phyloP scores from a whole-genome alignment of 163 green algal species.

The Scenedesmus sp. region DNA sequence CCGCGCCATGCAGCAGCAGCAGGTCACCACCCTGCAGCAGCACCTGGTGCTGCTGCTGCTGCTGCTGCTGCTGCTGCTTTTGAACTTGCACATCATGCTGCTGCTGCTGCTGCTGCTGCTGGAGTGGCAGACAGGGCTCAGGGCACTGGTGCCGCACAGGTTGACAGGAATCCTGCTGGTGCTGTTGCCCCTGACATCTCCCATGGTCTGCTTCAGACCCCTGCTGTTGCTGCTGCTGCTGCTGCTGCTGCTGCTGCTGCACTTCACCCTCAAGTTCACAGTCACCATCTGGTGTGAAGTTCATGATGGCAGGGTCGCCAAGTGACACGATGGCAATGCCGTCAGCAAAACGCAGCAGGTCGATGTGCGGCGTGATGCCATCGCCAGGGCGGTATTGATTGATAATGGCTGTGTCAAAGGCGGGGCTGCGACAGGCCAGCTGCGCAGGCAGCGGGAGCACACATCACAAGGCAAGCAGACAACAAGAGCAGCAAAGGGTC shows the following conservation, averaged over 20 bases:
- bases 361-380: slow-evolving; percentile 62
- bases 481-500: not conserved
- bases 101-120: slow-evolving; percentile 18
- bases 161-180: not conserved
- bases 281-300: slow-evolving; percentile 45
- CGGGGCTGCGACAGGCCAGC: slow-evolving; percentile 21
- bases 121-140: not conserved
- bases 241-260: slow-evolving; percentile 24
- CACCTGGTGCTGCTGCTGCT: slow-evolving; percentile 32
- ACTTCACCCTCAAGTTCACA: not conserved
- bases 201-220: too few relatives aligned
- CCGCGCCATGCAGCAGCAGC: slow-evolving; percentile 54
- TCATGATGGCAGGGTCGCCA: slow-evolving; percentile 57
- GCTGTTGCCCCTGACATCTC: too few relatives aligned
- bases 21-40: slow-evolving; percentile 64
- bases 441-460: too few relatives aligned
- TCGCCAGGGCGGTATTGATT: slow-evolving; percentile 66
- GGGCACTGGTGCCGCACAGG: not conserved
- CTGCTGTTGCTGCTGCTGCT: not conserved
- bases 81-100: not conserved
- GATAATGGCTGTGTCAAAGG: slow-evolving; percentile 59
- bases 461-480: not conserved
- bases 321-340: slow-evolving; percentile 57
- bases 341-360: slow-evolving; percentile 53
- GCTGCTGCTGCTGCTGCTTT: slow-evolving; percentile 4